phyloP scores from a whole-genome alignment of 2,329 filamentous ascomycete genomes.

The Metarhizium rileyi region DNA sequence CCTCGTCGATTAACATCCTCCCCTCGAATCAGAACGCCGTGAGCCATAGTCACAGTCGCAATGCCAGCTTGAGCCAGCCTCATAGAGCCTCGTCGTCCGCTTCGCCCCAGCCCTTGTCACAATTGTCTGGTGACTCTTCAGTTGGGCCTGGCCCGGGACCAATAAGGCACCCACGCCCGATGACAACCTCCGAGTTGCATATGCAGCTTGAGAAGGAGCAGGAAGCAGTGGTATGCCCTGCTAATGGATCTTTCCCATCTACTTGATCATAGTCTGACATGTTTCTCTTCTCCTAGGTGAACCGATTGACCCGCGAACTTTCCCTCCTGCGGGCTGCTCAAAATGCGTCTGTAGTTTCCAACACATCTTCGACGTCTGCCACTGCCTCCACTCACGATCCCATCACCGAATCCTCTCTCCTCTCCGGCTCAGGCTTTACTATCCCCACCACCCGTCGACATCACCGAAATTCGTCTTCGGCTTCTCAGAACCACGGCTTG shows the following conservation, averaged over 20 bases:
- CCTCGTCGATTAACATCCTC: conserved; percentile 44
- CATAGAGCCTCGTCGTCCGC: conserved; percentile 25
- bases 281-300: conserved; percentile 51
- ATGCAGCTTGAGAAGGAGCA: conserved; percentile 89
- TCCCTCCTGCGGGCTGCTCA: conserved; percentile 66
- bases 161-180: conserved; percentile 72
- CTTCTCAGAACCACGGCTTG: conserved; percentile 40
- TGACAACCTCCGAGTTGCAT: conserved; percentile 85
- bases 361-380: conserved; percentile 52
- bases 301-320: conserved; percentile 84
- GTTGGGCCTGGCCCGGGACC: conserved; percentile 57
- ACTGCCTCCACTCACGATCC: conserved; percentile 40
- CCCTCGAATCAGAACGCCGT: conserved; percentile 45
- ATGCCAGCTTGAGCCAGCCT: conserved; percentile 7
- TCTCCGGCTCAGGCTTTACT: conserved; percentile 48
- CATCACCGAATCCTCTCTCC: conserved; percentile 39
- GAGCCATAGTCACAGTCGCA: conserved; percentile 19
- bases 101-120: conserved; percentile 16
- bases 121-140: conserved; percentile 26
- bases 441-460: conserved; percentile 45
- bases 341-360: conserved; percentile 56
- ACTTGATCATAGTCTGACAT: background rate
- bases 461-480: conserved; percentile 48
- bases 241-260: background rate
- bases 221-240: conserved; percentile 67